phyloP scores from a whole-genome alignment of 305 asterid genomes.

The Fraxinus sp. region DNA sequence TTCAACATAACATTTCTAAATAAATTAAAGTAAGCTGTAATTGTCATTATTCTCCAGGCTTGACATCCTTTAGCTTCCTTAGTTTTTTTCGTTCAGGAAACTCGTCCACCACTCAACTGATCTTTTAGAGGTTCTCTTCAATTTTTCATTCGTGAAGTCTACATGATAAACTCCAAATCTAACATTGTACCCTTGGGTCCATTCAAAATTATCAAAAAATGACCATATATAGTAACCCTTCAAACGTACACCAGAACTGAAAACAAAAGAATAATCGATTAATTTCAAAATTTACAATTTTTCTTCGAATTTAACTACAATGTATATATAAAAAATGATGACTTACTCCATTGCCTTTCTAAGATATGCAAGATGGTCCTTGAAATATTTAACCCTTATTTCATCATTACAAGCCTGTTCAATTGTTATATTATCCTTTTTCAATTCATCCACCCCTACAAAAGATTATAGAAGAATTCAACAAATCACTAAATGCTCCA shows the following conservation, averaged over 20 bases:
- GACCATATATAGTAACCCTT: slow-evolving; percentile 42
- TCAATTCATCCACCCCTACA: not conserved
- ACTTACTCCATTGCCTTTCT: slow-evolving; percentile 24
- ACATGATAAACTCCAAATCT: slow-evolving; percentile 32
- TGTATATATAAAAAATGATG: not conserved
- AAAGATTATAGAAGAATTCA: not conserved
- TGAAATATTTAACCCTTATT: not conserved
- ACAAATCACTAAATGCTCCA: not conserved
- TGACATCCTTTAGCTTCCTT: not conserved
- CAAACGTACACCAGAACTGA: slow-evolving; percentile 32
- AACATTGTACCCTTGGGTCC: slow-evolving; percentile 28
- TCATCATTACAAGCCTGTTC: not conserved
- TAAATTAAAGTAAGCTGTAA: not conserved
- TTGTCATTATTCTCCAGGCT: not conserved
- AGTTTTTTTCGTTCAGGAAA: not conserved
- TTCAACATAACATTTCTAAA: not conserved
- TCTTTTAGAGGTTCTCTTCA: slow-evolving; percentile 27
- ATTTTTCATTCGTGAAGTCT: slow-evolving; percentile 19
- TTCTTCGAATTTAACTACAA: not conserved
- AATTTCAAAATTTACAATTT: not conserved
- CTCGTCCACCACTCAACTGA: slow-evolving; percentile 37
- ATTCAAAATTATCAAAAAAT: slow-evolving; percentile 37
- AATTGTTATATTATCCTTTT: too few species aligned
- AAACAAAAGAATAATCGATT: not conserved
- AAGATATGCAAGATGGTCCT: slow-evolving; percentile 6